Evolutionary conservation across 345 rosid species (phyloP).

Genomic region (Nasturtium officinale): DNA sequence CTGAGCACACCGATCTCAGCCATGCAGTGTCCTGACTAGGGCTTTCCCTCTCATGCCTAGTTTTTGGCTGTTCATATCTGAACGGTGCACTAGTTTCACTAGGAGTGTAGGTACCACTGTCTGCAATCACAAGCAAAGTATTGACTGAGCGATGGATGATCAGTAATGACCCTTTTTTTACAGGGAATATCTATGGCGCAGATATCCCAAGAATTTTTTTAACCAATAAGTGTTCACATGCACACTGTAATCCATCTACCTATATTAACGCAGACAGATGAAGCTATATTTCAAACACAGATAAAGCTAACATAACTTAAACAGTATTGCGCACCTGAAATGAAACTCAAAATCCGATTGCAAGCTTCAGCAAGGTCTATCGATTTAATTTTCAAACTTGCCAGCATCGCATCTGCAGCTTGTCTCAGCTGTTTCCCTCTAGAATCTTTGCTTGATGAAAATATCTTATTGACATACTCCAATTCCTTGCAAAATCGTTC

Average conservation of each 20-base stretch:
- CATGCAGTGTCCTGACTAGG: conserved; percentile 59
- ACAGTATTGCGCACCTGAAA: conserved; percentile 58
- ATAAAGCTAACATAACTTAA: neutral
- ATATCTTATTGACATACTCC: conserved; percentile 85
- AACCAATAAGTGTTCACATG: conserved; percentile 23
- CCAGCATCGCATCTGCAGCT: conserved; percentile 66
- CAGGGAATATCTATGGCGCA: neutral
- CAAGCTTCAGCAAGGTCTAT: conserved; percentile 64
- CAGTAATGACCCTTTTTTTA: conserved; percentile 19
- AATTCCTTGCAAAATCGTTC: conserved; percentile 77
- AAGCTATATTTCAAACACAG: neutral
- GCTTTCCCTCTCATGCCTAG: conserved; percentile 52
- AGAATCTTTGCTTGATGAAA: conserved; percentile 73
- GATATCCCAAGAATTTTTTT: neutral
- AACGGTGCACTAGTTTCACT: conserved; percentile 41
- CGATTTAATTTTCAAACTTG: conserved; percentile 63
- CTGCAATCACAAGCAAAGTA: conserved; percentile 55
- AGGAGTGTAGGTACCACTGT: conserved; percentile 58
- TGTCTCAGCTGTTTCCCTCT: conserved; percentile 82
- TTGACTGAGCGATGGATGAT: neutral
- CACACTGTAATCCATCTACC: neutral
- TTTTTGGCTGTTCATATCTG: conserved; percentile 60
- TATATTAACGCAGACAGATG: neutral
- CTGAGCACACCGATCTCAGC: conserved; percentile 60
- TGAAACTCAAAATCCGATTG: conserved; percentile 56